Base-by-base conservation (phyloP, 352 stramenopile genomes). In the Phytophthora foliorum region DNA sequence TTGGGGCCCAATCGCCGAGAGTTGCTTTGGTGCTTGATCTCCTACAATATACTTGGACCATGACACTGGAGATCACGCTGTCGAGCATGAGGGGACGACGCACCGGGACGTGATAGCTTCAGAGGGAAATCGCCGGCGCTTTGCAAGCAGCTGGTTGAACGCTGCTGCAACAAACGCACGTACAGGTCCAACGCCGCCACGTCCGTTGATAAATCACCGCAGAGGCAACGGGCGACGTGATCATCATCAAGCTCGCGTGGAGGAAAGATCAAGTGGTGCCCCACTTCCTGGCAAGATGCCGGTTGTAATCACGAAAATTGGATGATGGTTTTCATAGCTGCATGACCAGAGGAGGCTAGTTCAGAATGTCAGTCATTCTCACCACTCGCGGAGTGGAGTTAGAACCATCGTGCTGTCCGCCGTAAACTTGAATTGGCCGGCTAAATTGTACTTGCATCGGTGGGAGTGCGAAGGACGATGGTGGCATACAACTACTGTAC, bases 71-170 rank as follows among this genome's bases (percentile, higher is more conserved):
- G 16, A 5, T 8, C 34, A 41, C 34, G 29, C 32, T 17, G 10
- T 38, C 4, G 10, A 13, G 32, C 32, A 13, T 38, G 32, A 13
- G 1, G 29, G 29, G 29, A 34, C 29, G 29, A 29, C 3, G 25
- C 7, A 34, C 29, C 29, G 29, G 29, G 29, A 34, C 11, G 29
- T 32, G 29, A 10, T 32, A 32, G 29, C 7, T 32, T 34, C 6
- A 8, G 34, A 57, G 52, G 32, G 24, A 54, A 58, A 53, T 58
- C 44, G 7, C 13, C 25, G 45, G 21, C 44, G 55, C 36, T 49
- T 65, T 60, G 55, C 36, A 45, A 65, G 46, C 63, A 64, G 53
- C 54, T 65, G 46, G 45, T 54, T 63, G 51, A 64, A 58, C 29
- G n/a, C 13, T 45, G n/a, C 8, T 4, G 8, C 34, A n/a, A n/a